A percentile compares a stretch with the other conserved stretches of the same genome.
These are phyloP conservation scores for Buddleja alternifolia DNA, from an alignment of 257 asterid genomes.

Conservation along the genomic window DNA sequence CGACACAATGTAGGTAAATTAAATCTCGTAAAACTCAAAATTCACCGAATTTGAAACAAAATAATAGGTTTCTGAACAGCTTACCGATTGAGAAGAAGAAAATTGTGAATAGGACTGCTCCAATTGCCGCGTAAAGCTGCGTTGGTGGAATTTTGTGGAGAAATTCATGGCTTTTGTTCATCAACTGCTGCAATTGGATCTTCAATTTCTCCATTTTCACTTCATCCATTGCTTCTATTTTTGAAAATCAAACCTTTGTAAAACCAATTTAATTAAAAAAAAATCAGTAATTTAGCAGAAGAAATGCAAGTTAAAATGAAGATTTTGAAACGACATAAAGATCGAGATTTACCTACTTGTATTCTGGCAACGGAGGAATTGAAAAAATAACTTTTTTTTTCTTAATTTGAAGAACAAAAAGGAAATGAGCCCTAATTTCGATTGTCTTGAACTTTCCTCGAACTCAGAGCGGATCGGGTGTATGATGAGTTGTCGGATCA, in stretches of 20 bases:
- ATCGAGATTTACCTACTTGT: conserved; percentile 4
- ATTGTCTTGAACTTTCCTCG: no score
- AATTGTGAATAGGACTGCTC: conserved; percentile 46
- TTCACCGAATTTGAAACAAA: background rate
- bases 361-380: background rate
- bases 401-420: no score
- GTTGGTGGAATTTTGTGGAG: conserved; percentile 48
- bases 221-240: conserved; percentile 36
- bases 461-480: no score
- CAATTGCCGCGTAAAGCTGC: conserved; percentile 59
- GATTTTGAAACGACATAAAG: background rate
- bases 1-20: background rate
- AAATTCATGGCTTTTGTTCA: conserved; percentile 39
- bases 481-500: background rate
- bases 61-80: conserved; percentile 1
- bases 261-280: background rate
- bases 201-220: conserved; percentile 57
- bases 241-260: background rate
- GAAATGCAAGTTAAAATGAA: background rate
- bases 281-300: conserved; percentile 35
- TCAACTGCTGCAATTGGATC: conserved; percentile 46
- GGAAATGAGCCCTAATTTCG: no score
- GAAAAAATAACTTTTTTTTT: no score
- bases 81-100: conserved; percentile 52
- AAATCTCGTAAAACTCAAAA: background rate